Conservation (phyloP, 2,329 filamentous ascomycete species). For the Botrytis pseudocinerea region DNA sequence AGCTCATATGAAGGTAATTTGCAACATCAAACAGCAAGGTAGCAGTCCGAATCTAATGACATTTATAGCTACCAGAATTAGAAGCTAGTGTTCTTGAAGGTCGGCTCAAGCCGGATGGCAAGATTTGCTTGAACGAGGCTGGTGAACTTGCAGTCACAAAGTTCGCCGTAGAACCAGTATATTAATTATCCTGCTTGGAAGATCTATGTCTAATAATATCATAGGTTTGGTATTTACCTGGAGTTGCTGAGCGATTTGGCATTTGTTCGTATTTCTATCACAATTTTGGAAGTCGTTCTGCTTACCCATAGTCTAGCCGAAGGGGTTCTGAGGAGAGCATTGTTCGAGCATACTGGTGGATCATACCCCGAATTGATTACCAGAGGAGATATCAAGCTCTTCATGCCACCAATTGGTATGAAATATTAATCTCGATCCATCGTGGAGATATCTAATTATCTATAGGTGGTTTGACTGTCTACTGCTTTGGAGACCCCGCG, state of each 20-base stretch:
- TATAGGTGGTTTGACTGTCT: constrained; percentile 76
- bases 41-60: constrained; percentile 22
- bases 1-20: constrained; percentile 42
- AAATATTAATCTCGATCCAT: constrained; percentile 64
- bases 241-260: constrained; percentile 88
- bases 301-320: constrained; percentile 83
- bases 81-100: constrained; percentile 83
- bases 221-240: constrained; percentile 77
- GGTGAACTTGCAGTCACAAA: constrained; percentile 95
- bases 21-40: not conserved
- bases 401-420: constrained; percentile 89
- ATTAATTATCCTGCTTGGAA: constrained; percentile 69
- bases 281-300: constrained; percentile 40
- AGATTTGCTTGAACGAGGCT: constrained; percentile 78
- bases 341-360: constrained; percentile 95
- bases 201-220: not conserved
- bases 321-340: constrained; percentile 75
- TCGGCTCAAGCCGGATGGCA: constrained; percentile 75
- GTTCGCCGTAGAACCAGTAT: constrained; percentile 91
- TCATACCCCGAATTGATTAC: constrained; percentile 97
- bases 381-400: constrained; percentile 89
- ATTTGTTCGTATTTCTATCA: constrained; percentile 50
- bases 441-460: constrained; percentile 22
- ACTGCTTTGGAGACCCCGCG: constrained; percentile 92
- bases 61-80: constrained; percentile 75